Conservation (phyloP, 768 basidiomycete species). For the Ramaria sp. region DNA sequence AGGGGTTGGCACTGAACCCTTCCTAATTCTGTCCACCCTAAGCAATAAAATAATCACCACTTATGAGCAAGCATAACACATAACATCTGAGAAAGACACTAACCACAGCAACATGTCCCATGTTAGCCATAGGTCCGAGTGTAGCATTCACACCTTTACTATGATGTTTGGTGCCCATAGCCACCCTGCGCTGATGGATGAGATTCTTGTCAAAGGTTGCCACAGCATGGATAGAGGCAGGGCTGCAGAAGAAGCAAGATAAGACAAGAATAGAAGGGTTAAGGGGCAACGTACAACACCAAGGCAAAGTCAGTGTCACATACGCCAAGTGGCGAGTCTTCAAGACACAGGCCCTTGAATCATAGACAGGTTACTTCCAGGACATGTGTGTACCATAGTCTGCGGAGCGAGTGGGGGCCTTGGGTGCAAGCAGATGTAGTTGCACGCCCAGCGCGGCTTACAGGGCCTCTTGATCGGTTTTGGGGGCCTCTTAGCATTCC, state of each 20-base stretch:
- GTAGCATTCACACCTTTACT: slow-evolving; percentile 50
- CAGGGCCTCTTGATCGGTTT: no score
- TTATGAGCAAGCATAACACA: not conserved
- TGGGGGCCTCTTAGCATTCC: no score
- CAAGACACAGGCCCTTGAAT: slow-evolving; percentile 41
- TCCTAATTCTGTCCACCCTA: slow-evolving; percentile 85
- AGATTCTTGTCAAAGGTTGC: no score
- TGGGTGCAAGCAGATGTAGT: no score
- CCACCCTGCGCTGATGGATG: slow-evolving; percentile 41
- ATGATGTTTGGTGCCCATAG: slow-evolving; percentile 49
- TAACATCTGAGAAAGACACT: not conserved
- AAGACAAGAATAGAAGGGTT: not conserved
- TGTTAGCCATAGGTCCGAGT: slow-evolving; percentile 37
- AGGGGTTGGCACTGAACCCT: slow-evolving; percentile 88
- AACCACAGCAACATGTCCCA: slow-evolving; percentile 7
- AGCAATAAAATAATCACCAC: not conserved
- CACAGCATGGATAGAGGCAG: slow-evolving; percentile 34
- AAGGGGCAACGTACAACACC: slow-evolving; percentile 32
- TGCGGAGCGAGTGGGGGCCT: no score
- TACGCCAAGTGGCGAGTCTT: no score
- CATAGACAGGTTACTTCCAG: not conserved
- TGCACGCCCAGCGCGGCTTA: no score
- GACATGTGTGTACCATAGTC: no score
- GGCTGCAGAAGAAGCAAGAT: not conserved
- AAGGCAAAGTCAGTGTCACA: no score